Evolutionary conservation across 768 basidiomycete species (phyloP).

Genomic region (Rhizopogon vinicolor): DNA sequence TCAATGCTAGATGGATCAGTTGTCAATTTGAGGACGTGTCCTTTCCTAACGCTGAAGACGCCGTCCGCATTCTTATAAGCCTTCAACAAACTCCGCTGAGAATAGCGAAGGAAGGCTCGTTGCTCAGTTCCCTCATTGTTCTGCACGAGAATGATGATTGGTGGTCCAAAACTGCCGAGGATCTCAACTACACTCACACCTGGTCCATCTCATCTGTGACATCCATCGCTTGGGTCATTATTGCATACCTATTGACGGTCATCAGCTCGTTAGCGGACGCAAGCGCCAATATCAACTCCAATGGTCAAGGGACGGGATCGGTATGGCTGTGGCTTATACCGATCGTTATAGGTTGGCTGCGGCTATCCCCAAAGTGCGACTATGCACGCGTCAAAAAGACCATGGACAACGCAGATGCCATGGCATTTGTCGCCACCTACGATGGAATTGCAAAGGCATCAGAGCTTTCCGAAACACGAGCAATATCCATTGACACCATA

Average conservation of each 20-base stretch:
- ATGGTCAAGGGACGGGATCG: slow-evolving; percentile 34
- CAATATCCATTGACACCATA: not conserved
- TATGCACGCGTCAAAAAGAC: slow-evolving; percentile 22
- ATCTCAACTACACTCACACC: slow-evolving; percentile 33
- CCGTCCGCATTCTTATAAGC: slow-evolving; percentile 30
- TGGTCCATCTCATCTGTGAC: slow-evolving; percentile 37
- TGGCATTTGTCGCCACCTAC: slow-evolving; percentile 17
- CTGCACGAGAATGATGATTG: slow-evolving; percentile 38
- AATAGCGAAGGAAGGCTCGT: slow-evolving; percentile 19
- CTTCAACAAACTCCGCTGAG: slow-evolving; percentile 40
- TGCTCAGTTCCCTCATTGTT: slow-evolving; percentile 37
- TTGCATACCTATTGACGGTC: slow-evolving; percentile 39
- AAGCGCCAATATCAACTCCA: slow-evolving; percentile 20
- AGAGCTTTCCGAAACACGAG: not conserved
- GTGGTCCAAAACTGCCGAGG: slow-evolving; percentile 31
- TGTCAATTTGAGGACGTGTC: slow-evolving; percentile 23
- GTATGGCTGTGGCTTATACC: slow-evolving; percentile 42
- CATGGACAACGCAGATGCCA: slow-evolving; percentile 23
- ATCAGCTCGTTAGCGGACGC: slow-evolving; percentile 22
- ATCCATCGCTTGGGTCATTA: slow-evolving; percentile 39
- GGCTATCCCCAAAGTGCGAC: slow-evolving; percentile 37
- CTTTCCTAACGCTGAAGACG: slow-evolving; percentile 19
- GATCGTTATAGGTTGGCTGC: slow-evolving; percentile 36
- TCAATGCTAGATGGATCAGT: slow-evolving; percentile 40
- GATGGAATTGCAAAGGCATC: slow-evolving; percentile 2